Base-by-base conservation (phyloP, 2,329 filamentous ascomycete species). In the Nothophoma quercina region DNA sequence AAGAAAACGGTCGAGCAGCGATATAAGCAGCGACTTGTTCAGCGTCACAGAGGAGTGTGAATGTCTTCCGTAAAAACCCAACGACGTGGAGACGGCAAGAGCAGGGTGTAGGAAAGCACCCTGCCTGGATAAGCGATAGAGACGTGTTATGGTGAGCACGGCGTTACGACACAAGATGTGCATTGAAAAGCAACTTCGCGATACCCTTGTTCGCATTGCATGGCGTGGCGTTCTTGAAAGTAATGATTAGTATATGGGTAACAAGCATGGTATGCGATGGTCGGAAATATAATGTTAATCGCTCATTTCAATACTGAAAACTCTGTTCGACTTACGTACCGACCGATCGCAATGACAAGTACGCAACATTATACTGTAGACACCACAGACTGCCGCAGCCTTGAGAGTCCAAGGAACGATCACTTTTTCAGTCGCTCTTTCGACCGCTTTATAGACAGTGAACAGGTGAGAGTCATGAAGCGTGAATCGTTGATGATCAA, bases 151-250 rank as follows among this genome's bases (percentile, higher is more conserved):
- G 41, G 41, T 33, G 18, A 43, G 13, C 19, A 48, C 21, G 50
- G 43, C 43, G 38, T 53, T 53, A 44, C 35, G 42, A 47, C 25
- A 53, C 25, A 35, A 32, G 18, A 43, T 48, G 38, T 53, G 50
- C 33, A 43, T 48, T 43, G 12, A 52, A 52, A 48, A 51, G 48
- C 44, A 48, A 38, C 22, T 53, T 43, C 33, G 50, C 50, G 50
- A 53, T 53, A 53, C 43, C 50, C 50, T 50, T 48, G 33, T 53
- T 53, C 50, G 50, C 50, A 53, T 53, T 48, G 50, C 50, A 53
- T 53, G 50, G 50, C 50, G 39, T 44, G 50, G 50, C 43, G 50
- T 53, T 53, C 16, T 42, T 30, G 39, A 15, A 18, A 18, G 25
- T 52, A 36, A 45, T 21, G 40, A 25, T 40, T 21, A 34, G 40